Evolutionary conservation across 176 grass and related monocot genomes (phyloP), one percentile per base, ranked within the genome.

Genomic region (Carex cristatella): DNA sequence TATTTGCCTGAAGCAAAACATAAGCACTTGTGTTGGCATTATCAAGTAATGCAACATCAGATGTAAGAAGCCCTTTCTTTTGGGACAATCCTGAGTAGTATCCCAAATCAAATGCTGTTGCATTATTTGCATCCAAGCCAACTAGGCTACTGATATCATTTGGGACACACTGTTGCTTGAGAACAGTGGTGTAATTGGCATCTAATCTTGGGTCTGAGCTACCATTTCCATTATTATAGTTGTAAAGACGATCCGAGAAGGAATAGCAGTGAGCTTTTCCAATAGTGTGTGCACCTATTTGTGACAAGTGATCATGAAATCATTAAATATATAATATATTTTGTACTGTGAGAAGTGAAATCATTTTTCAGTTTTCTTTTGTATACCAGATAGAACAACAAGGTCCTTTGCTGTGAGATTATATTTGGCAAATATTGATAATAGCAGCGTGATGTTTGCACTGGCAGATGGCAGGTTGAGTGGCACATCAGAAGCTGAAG

Each of bases 321-420:
- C 6, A 12, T 55, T 55, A 76, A 11, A 42, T 54, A 37, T 19
- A 61, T 54, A 37, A 38, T 7, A 38, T 59, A 59, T 49, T 10
- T 49, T 10, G 56, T n/a, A 23, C 23, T 23, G 23, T 23, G 23
- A 23, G 0, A 23, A 23, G 23, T 23, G 23, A 23, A 23, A 23
- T 23, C 23, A 23, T 23, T 23, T 23, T 23, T 23, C 0, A 23
- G 23, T 23, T 23, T 70, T 80, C 55, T 82, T 10, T 60, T 35
- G 2, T 35, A 11, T 85, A 91, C 90, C 91, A 49, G 91, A 93
- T 69, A 90, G 86, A 87, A 93, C 86, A 32, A 72, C 91, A 46
- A 93, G 80, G 61, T 93, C 88, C 86, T 93, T 93, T 60, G 68
- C 88, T 2, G 91, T 93, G 58, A 93, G 86, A 87, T 93, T 93